Evolutionary conservation across 768 basidiomycete genomes (phyloP).

Genomic region (Lyophyllum atratum): DNA sequence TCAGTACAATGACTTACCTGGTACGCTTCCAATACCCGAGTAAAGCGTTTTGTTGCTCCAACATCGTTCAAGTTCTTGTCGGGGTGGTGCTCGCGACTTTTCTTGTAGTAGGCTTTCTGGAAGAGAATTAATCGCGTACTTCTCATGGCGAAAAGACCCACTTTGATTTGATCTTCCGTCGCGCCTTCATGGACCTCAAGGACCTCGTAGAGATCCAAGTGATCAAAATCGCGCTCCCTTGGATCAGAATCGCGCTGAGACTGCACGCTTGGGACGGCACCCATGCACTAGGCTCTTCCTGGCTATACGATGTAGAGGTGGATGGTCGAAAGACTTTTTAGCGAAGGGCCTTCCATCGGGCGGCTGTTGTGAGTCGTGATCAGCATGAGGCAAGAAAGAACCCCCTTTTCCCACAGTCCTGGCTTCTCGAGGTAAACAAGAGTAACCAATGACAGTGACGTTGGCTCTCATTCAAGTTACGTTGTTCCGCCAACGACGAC

Average conservation of each 20-base stretch:
- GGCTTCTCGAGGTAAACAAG: no score
- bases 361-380: no score
- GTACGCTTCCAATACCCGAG: conserved; percentile 74
- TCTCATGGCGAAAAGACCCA: no score
- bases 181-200: conserved; percentile 2
- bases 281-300: not conserved
- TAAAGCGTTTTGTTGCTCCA: conserved; percentile 69
- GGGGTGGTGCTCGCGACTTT: conserved; percentile 66
- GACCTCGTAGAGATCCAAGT: conserved; percentile 4
- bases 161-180: conserved; percentile 9
- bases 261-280: not conserved
- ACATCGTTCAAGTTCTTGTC: conserved; percentile 75
- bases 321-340: no score
- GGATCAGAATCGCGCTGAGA: not conserved
- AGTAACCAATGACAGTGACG: no score
- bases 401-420: no score
- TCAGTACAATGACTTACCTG: conserved; percentile 41
- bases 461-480: no score
- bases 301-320: no score
- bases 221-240: conserved; percentile 7
- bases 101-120: conserved; percentile 64
- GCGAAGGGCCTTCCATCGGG: no score
- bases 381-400: no score
- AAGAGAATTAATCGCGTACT: not conserved
- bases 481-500: no score